Conservation (phyloP, 306 rosid species). For the Cucurbita ficifolia region DNA sequence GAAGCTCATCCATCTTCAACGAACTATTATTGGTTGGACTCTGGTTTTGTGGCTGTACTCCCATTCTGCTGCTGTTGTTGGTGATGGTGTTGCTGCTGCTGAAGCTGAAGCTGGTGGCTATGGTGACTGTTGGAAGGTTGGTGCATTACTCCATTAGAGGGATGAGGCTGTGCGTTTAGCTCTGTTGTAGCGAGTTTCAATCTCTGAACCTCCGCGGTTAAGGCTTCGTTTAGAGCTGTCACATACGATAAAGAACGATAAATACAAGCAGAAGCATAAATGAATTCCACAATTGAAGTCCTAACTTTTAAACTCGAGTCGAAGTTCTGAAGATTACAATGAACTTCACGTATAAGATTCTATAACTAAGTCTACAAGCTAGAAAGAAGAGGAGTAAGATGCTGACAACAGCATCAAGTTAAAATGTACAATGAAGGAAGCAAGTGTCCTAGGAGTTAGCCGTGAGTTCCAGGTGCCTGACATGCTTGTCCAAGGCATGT, state of each 20-base stretch:
- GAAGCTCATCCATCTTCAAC: neutral
- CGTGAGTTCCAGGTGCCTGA: neutral
- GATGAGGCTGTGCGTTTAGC: constrained; percentile 40
- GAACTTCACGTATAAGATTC: neutral
- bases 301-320: neutral
- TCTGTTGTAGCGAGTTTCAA: constrained; percentile 69
- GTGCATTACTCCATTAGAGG: constrained; percentile 11
- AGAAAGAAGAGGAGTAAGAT: neutral
- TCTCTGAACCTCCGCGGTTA: constrained; percentile 86
- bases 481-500: no score
- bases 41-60: constrained; percentile 33
- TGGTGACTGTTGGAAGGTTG: constrained; percentile 41
- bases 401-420: neutral
- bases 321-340: neutral
- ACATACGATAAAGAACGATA: constrained; percentile 9
- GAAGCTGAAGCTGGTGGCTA: constrained; percentile 44
- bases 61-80: constrained; percentile 56
- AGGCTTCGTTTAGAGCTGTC: constrained; percentile 79
- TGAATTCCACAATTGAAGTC: neutral
- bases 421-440: neutral
- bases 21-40: constrained; percentile 43
- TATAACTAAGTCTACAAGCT: neutral
- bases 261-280: neutral
- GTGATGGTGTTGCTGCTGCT: constrained; percentile 32
- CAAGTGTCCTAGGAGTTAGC: neutral